A percentile compares a stretch with the other conserved stretches of the same genome.
phyloP scores from a whole-genome alignment of 139 green algal genomes.

The Zygnema cylindricum region DNA sequence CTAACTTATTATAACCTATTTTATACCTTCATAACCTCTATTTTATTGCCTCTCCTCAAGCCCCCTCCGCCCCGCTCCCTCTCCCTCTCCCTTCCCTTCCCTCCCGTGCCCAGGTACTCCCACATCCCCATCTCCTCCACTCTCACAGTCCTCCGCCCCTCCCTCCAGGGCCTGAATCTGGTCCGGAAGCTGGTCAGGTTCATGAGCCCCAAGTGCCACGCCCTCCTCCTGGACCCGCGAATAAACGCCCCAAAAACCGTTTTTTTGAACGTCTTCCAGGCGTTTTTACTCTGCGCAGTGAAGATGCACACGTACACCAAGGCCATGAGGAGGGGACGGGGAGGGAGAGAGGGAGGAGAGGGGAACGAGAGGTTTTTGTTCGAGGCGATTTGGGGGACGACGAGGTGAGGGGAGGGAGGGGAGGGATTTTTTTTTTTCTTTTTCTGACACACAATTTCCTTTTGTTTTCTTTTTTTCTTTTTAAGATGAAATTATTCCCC shows the following conservation, averaged over 20 bases:
- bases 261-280: slow-evolving; percentile 79
- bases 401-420: not conserved
- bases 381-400: not conserved
- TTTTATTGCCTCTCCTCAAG: not conserved
- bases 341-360: too few species aligned
- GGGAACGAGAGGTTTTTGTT: not conserved
- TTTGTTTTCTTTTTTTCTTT: not conserved
- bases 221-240: slow-evolving; percentile 81
- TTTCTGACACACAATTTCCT: not conserved
- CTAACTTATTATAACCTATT: not conserved
- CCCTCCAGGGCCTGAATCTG: slow-evolving; percentile 64
- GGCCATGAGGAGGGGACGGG: not conserved
- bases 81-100: not conserved
- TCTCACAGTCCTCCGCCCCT: slow-evolving; percentile 72
- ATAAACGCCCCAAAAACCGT: slow-evolving; percentile 80
- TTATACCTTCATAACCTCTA: not conserved
- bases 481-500: not conserved
- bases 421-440: not conserved
- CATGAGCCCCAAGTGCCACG: slow-evolving; percentile 85
- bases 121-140: slow-evolving; percentile 64
- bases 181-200: slow-evolving; percentile 76
- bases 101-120: slow-evolving; percentile 44
- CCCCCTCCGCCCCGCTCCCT: too few species aligned
- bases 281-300: slow-evolving; percentile 58
- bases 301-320: slow-evolving; percentile 55